Evolutionary conservation across 2,329 filamentous ascomycete species (phyloP).

Genomic region (Fusarium gaditjirri): DNA sequence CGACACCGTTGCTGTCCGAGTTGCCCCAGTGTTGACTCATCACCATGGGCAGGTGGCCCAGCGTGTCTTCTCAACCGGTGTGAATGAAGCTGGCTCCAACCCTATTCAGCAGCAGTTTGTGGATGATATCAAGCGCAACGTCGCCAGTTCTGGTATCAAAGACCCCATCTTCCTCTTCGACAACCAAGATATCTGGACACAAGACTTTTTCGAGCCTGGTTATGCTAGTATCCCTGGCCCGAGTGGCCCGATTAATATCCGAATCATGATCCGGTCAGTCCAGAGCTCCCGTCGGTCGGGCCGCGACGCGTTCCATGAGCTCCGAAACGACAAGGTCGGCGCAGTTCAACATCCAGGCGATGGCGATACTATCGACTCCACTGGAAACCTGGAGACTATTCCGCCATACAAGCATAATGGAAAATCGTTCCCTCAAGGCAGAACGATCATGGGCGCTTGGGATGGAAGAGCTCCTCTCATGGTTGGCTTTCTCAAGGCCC

Average conservation of each 20-base stretch:
- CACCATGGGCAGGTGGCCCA: slow-evolving; percentile 49
- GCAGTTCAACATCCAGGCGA: slow-evolving; percentile 43
- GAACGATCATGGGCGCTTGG: slow-evolving; percentile 36
- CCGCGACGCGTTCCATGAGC: slow-evolving; percentile 46
- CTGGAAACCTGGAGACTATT: slow-evolving; percentile 52
- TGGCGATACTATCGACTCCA: slow-evolving; percentile 35
- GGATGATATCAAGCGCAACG: slow-evolving; percentile 5
- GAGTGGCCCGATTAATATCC: slow-evolving; percentile 45
- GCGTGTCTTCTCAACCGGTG: slow-evolving; percentile 28
- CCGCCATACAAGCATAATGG: slow-evolving; percentile 46
- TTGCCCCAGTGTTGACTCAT: slow-evolving; percentile 51
- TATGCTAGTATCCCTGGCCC: slow-evolving; percentile 54
- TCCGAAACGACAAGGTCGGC: slow-evolving; percentile 44
- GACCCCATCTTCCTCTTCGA: slow-evolving; percentile 22
- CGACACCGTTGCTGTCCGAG: slow-evolving; percentile 46
- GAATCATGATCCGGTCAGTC: slow-evolving; percentile 47
- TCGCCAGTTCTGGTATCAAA: slow-evolving; percentile 4
- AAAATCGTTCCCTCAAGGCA: slow-evolving; percentile 32
- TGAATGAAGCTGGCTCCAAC: neutral
- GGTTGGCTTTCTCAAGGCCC: slow-evolving; percentile 46
- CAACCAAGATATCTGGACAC: slow-evolving; percentile 47
- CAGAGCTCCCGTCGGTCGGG: slow-evolving; percentile 46
- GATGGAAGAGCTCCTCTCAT: slow-evolving; percentile 34
- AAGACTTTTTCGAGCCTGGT: slow-evolving; percentile 54
- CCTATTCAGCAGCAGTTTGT: neutral